phyloP scores from a whole-genome alignment of 331 rosid genomes.

The Erythrophleum ivorense region DNA sequence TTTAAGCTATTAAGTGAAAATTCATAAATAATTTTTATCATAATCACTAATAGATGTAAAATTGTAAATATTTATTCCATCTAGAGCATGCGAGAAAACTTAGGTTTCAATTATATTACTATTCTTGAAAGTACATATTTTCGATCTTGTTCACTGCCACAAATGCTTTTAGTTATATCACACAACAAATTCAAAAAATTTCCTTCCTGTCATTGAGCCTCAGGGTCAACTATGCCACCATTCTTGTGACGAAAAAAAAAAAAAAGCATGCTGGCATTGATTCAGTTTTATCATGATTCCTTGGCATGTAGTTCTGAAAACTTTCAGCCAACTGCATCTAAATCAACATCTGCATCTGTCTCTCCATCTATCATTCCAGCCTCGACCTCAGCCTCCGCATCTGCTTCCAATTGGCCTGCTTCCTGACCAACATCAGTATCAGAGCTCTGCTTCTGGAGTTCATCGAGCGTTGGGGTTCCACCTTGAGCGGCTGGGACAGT shows the following conservation, averaged over 20 bases:
- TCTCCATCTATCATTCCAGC: slow-evolving; percentile 86
- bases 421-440: slow-evolving; percentile 82
- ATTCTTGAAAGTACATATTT: slow-evolving; percentile 24
- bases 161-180: slow-evolving; percentile 6
- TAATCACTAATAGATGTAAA: not conserved
- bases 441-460: slow-evolving; percentile 76
- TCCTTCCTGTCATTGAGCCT: slow-evolving; percentile 2
- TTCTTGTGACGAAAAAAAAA: slow-evolving; percentile 3
- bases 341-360: slow-evolving; percentile 78
- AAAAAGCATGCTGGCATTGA: slow-evolving; percentile 14
- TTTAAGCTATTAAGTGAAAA: too few species aligned
- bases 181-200: not conserved
- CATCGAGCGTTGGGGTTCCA: slow-evolving; percentile 65
- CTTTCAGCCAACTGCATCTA: slow-evolving; percentile 61
- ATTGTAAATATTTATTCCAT: not conserved
- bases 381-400: slow-evolving; percentile 86
- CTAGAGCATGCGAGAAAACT: not conserved
- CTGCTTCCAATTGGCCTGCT: slow-evolving; percentile 85
- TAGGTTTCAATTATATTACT: not conserved
- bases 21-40: too few species aligned
- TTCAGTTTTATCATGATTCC: slow-evolving; percentile 30
- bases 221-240: slow-evolving; percentile 17
- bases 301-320: not conserved
- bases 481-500: slow-evolving; percentile 63
- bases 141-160: not conserved